Evolutionary conservation across 208 protist species (phyloP).

Genomic region (Trypanosoma avium): DNA sequence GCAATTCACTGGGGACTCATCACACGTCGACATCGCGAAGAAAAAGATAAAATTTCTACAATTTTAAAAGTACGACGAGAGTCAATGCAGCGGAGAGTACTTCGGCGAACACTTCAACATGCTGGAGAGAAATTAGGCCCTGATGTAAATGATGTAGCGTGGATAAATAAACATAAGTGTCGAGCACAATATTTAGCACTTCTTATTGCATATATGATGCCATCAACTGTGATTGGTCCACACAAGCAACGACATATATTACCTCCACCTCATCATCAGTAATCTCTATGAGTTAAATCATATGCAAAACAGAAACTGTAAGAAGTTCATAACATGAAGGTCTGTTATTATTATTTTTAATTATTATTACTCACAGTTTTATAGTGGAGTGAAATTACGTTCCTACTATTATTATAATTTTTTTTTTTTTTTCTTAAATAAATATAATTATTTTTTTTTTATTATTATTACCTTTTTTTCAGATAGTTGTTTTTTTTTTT

Average conservation of each 20-base stretch:
- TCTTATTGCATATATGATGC: conserved; percentile 24
- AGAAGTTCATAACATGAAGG: too few relatives aligned
- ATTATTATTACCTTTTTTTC: neutral
- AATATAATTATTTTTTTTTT: conserved; percentile 14
- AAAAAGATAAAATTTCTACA: conserved; percentile 4
- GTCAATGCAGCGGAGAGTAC: conserved; percentile 6
- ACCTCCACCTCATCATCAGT: neutral
- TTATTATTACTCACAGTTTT: too few relatives aligned
- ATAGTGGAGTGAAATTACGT: too few relatives aligned
- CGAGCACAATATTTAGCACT: conserved; percentile 30
- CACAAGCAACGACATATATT: conserved; percentile 20
- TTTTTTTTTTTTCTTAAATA: neutral
- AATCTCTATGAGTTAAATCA: too few relatives aligned
- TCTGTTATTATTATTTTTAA: too few relatives aligned
- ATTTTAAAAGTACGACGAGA: conserved; percentile 14
- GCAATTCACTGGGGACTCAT: conserved; percentile 23
- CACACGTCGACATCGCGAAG: conserved; percentile 13
- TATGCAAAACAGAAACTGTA: too few relatives aligned
- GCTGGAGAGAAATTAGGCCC: neutral
- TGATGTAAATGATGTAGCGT: conserved; percentile 16
- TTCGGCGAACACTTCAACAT: neutral
- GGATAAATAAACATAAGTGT: conserved; percentile 26
- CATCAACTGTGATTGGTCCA: conserved; percentile 25
- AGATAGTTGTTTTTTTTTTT: conserved; percentile 3
- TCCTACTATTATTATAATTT: neutral